A percentile compares a stretch with the other conserved stretches of the same genome.
Evolutionary conservation across 2,329 filamentous ascomycete species (phyloP).

Genomic region (Fusarium sulawesiense): DNA sequence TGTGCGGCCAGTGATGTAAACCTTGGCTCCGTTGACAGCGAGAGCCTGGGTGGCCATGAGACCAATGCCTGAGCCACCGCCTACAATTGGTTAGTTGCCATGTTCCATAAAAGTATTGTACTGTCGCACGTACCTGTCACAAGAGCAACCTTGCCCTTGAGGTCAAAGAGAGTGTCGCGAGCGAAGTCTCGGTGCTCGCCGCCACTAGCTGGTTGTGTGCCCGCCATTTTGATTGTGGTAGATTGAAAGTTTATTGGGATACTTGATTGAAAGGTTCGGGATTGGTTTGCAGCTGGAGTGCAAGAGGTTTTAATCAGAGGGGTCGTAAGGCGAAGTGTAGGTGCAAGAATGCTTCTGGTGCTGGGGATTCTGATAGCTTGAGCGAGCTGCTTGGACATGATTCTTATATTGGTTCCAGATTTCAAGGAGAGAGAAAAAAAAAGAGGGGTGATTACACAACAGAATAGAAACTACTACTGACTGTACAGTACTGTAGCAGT

Average conservation of each 20-base stretch:
- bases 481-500: not conserved
- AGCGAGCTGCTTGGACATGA: conserved; percentile 25
- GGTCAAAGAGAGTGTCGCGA: conserved; percentile 55
- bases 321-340: conserved; percentile 8
- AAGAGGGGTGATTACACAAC: conserved; percentile 20
- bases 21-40: conserved; percentile 73
- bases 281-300: not conserved
- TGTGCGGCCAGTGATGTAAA: conserved; percentile 76
- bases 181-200: conserved; percentile 48
- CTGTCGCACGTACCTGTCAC: conserved; percentile 54
- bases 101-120: not conserved
- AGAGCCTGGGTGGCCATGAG: conserved; percentile 77
- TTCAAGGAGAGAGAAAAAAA: not conserved
- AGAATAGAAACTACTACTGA: not conserved
- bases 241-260: not conserved
- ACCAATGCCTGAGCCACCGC: conserved; percentile 72
- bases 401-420: conserved; percentile 19
- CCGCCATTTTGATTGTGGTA: conserved; percentile 28
- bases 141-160: conserved; percentile 58
- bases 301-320: conserved; percentile 5
- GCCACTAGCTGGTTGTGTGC: conserved; percentile 33
- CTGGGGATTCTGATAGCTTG: conserved; percentile 1
- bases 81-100: conserved; percentile 36
- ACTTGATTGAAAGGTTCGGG: conserved; percentile 15
- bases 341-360: conserved; percentile 10